Evolutionary conservation across 73 alveolate species (phyloP), one percentile per base, ranked within the genome.

Genomic region (Durusdinium trenchii): DNA sequence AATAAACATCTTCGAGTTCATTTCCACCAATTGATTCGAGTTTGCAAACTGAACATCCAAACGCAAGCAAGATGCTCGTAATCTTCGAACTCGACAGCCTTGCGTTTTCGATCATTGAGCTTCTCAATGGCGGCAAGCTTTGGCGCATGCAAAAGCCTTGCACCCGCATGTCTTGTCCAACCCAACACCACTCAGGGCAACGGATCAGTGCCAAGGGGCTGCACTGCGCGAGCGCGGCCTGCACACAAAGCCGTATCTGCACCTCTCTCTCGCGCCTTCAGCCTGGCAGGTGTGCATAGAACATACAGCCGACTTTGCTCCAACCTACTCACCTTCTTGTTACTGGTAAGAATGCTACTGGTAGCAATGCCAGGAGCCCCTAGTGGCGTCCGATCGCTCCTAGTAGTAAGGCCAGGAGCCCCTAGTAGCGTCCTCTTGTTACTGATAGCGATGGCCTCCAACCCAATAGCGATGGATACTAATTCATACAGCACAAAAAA

Each of bases 51-150:
- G 6, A 64, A 35, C 43, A 20, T 54, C 78, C 78, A 5, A 20
- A 6, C 10, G 78, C 40, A 35, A 12, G 42, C 85, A 30, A 89
- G 86, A 43, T 14, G 86, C 96, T 64, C 96, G 30, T 89, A 89
- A 45, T 89, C 96, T 64, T 89, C 96, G 50, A 89, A 38, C 78
- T 89, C 96, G 73, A 89, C 96, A 9, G 96, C 96, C 36, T 89
- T 89, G 38, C 96, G 96, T 51, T 89, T 89, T 30, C 86, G 86
- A 35, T 89, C 96, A 36, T 67, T 42, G 50, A 89, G 96, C 96
- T 89, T 51, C 71, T 89, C 96, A 18, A 89, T 43, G 6, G 61
- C 36, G 43, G 96, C 96, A 51, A 64, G 52, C 96, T 89, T 89
- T n/a, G 96, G 96, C 47, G 71, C 96, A 16, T 64, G 82, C 96